These are phyloP conservation scores for Abelmoschus esculentus DNA, from an alignment of 345 rosid species.

Conservation along the genomic window DNA sequence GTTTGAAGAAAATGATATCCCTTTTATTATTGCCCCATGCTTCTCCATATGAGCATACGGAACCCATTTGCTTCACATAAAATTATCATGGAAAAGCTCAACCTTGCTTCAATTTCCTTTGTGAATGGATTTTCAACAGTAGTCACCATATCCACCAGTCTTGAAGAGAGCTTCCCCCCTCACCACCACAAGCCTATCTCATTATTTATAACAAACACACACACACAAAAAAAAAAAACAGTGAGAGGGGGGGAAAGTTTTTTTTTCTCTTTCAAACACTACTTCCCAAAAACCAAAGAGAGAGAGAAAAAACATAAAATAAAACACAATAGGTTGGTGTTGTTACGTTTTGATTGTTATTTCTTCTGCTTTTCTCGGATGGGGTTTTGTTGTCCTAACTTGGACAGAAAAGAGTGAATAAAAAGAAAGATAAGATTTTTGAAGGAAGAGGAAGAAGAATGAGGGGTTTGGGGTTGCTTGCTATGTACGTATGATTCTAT, in stretches of 20 bases:
- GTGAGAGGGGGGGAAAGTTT: neutral
- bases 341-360: neutral
- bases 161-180: neutral
- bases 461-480: neutral
- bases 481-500: neutral
- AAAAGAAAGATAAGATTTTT: neutral
- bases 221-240: too few relatives aligned
- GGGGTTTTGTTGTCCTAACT: slow-evolving; percentile 6
- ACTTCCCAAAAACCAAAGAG: too few relatives aligned
- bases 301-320: neutral
- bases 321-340: neutral
- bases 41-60: neutral
- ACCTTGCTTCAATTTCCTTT: slow-evolving; percentile 6
- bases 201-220: slow-evolving; percentile 7
- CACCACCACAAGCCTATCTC: slow-evolving; percentile 12
- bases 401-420: neutral
- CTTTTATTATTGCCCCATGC: slow-evolving; percentile 1
- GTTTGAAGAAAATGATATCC: neutral
- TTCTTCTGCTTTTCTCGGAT: neutral
- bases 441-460: neutral
- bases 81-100: slow-evolving; percentile 1
- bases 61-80: slow-evolving; percentile 14
- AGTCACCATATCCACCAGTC: slow-evolving; percentile 10
- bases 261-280: too few relatives aligned
- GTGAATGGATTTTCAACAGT: neutral